Conservation (phyloP, 495 filamentous ascomycete genomes). For the Penicillium silybi region DNA sequence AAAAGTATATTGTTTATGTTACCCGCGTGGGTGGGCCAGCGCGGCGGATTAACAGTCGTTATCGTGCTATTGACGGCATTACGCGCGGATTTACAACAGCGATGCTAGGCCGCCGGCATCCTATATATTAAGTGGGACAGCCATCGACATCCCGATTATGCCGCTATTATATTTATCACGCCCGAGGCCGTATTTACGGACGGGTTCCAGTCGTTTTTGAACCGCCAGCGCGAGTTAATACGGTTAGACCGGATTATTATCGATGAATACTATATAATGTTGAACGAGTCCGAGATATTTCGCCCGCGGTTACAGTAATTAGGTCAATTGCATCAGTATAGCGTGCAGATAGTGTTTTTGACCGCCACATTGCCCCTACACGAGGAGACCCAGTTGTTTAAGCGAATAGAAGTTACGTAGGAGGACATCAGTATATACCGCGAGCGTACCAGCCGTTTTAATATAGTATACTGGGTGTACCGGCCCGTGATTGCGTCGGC, state of each 20-base stretch:
- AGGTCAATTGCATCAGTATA: constrained; percentile 5
- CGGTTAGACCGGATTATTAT: constrained; percentile 19
- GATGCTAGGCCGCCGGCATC: constrained; percentile 2
- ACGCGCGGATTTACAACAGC: constrained; percentile 12
- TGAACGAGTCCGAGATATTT: constrained; percentile 8
- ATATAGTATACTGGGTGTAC: background rate
- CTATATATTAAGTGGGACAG: constrained; percentile 8
- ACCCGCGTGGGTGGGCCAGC: constrained; percentile 17
- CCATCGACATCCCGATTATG: constrained; percentile 5
- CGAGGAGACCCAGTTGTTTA: constrained; percentile 6
- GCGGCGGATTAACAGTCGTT: background rate
- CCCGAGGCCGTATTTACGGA: constrained; percentile 9
- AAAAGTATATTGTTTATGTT: no score
- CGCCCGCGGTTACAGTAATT: constrained; percentile 11
- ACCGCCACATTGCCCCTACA: constrained; percentile 17
- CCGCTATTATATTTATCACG: constrained; percentile 19
- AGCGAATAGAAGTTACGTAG: background rate
- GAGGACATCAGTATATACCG: background rate
- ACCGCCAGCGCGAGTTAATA: constrained; percentile 7
- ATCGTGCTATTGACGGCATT: constrained; percentile 12
- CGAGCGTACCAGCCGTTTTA: background rate
- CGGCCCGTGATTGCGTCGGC: background rate
- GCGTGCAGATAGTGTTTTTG: constrained; percentile 20
- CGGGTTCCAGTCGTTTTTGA: constrained; percentile 18
- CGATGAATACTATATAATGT: constrained; percentile 21